Evolutionary conservation across 2,329 filamentous ascomycete genomes (phyloP), one percentile per base, ranked within the genome.

Genomic region (Xylaria polymorpha): DNA sequence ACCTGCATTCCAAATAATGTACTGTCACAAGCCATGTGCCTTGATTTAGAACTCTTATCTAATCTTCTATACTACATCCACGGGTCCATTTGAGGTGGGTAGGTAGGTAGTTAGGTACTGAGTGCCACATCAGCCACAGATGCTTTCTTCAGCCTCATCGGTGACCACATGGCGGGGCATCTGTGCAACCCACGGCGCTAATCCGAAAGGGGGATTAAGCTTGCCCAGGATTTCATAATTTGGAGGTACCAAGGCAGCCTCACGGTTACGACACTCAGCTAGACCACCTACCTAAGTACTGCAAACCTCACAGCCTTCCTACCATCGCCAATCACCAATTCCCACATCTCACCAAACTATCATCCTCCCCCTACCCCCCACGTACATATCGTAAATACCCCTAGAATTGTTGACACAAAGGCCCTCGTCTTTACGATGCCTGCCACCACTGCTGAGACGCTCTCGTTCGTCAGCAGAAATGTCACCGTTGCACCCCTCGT

Each of bases 401-500:
- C 63, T 10, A 58, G 37, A 43, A 15, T 25, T 29, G 9, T 41
- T 44, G 46, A 59, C 43, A 57, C 1, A 32, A 57, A 22, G 61
- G 68, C 44, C 37, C 50, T 60, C 63, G 46, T 63, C n/a, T 64
- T 37, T 70, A 73, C 64, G 81, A 98, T 98, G 95, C 95, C 94
- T 83, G 91, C 95, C 82, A 98, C 95, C 74, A 98, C 95, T 80
- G 94, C 94, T 82, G 95, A 98, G 86, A 97, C 95, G 74, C 90
- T 98, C 81, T 97, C 93, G 76, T 91, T 98, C 80, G 94, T 98
- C 81, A 95, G 91, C 78, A 91, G 94, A 82, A 97, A 92, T 83
- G 96, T 99, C 82, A 97, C 95, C 75, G 95, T 99, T 83, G 96
- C 96, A 78, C 96, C 96, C 76, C 91, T 99, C 80, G 96, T 99